phyloP scores from a whole-genome alignment of 1,284 basidiomycete genomes.

The Anthracocystis walkeri region DNA sequence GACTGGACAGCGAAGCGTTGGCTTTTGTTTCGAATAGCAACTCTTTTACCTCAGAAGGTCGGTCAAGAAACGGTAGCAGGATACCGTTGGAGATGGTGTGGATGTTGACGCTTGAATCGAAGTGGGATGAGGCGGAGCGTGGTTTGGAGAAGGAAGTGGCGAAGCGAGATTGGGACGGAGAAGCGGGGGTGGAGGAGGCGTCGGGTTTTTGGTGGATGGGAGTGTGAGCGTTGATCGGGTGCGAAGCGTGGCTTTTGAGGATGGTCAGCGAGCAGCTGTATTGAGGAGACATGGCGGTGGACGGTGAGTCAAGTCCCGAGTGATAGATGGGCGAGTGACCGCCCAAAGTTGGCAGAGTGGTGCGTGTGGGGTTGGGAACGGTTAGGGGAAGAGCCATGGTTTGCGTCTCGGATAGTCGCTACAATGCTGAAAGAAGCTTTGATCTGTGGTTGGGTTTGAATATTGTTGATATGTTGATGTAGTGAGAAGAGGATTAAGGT shows the following conservation, averaged over 20 bases:
- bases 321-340: slow-evolving; percentile 6
- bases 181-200: not conserved
- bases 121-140: slow-evolving; percentile 16
- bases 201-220: slow-evolving; percentile 34
- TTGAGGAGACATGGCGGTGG: slow-evolving; percentile 19
- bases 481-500: not conserved
- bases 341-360: slow-evolving; percentile 15
- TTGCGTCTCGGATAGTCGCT: not conserved
- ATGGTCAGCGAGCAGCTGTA: slow-evolving; percentile 50
- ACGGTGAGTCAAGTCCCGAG: slow-evolving; percentile 22
- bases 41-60: slow-evolving; percentile 44
- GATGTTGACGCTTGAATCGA: slow-evolving; percentile 44
- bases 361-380: slow-evolving; percentile 15
- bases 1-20: slow-evolving; percentile 35
- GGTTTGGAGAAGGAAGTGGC: slow-evolving; percentile 37
- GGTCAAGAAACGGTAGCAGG: slow-evolving; percentile 53
- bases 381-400: slow-evolving; percentile 45
- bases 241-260: slow-evolving; percentile 35
- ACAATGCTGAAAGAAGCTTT: not conserved
- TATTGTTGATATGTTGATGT: not conserved
- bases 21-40: slow-evolving; percentile 45
- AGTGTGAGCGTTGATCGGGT: slow-evolving; percentile 35
- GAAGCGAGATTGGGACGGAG: slow-evolving; percentile 30
- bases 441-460: not conserved
- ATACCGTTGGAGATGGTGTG: slow-evolving; percentile 46